A percentile compares a stretch with the other conserved stretches of the same genome.
phyloP scores from a whole-genome alignment of 2,329 filamentous ascomycete genomes.

The Aspergillus vadensis region DNA sequence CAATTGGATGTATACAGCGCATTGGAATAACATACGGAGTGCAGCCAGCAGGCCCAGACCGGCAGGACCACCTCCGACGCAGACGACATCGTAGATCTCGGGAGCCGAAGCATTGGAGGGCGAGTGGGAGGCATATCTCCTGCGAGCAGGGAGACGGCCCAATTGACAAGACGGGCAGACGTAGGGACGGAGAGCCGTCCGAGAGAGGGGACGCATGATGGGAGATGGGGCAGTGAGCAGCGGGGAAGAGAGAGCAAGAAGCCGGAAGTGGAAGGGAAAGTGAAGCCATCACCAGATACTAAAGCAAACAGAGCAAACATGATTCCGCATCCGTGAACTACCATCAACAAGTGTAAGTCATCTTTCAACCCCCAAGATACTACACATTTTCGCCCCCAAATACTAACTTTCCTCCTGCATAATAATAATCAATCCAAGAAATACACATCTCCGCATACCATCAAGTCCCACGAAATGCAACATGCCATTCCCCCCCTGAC shows the following conservation, averaged over 20 bases:
- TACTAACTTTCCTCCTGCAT: background rate
- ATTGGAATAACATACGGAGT: conserved; percentile 59
- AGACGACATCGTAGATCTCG: conserved; percentile 90
- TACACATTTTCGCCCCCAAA: background rate
- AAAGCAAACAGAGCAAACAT: conserved; percentile 12
- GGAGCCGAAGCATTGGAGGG: conserved; percentile 41
- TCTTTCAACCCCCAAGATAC: background rate
- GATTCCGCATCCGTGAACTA: background rate
- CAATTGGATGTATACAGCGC: background rate
- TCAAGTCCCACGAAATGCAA: background rate
- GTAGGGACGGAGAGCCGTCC: conserved; percentile 39
- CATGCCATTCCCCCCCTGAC: background rate
- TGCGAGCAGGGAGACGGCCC: conserved; percentile 23
- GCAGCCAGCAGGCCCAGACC: conserved; percentile 80
- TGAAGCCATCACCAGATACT: background rate
- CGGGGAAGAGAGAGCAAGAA: conserved; percentile 5
- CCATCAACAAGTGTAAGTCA: background rate
- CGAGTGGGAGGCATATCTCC: conserved; percentile 38
- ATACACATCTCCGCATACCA: background rate
- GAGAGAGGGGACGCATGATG: conserved; percentile 40
- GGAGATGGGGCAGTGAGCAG: conserved; percentile 11
- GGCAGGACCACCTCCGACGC: conserved; percentile 85
- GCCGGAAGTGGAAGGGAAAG: conserved; percentile 22
- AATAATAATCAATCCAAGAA: no score
- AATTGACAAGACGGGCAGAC: conserved; percentile 44